Percentiles rank a stretch among this genome's conserved stretches.
These are phyloP conservation scores for Miscanthus lutarioriparius DNA, from an alignment of 176 grass and related monocot genomes.

Conservation along the genomic window DNA sequence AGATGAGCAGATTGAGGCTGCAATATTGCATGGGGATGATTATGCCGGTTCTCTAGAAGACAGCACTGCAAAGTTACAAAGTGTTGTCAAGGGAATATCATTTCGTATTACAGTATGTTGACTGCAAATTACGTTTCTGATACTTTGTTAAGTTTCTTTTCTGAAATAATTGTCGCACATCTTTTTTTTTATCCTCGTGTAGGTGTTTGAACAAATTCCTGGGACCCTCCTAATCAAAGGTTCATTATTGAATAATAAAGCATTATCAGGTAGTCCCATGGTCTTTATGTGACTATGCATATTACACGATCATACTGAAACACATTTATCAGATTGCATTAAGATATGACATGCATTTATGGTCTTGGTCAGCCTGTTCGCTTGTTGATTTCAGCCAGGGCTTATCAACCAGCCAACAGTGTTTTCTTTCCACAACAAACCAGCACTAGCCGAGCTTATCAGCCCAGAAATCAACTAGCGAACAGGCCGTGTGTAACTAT, in stretches of 20 bases:
- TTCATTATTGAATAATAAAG: constrained; percentile 77
- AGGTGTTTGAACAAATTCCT: constrained; percentile 98
- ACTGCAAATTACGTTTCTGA: not conserved
- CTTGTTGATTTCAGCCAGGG: too few relatives aligned
- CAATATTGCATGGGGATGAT: constrained; percentile 31
- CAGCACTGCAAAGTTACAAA: constrained; percentile 29
- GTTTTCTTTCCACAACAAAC: too few relatives aligned
- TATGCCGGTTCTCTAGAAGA: constrained; percentile 31
- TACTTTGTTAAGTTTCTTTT: not conserved
- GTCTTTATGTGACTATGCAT: constrained; percentile 17
- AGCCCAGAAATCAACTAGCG: too few relatives aligned
- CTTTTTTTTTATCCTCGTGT: too few relatives aligned
- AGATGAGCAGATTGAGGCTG: constrained; percentile 48
- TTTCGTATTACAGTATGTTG: constrained; percentile 67
- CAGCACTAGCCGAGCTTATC: too few relatives aligned
- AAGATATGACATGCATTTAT: not conserved
- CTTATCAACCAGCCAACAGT: too few relatives aligned
- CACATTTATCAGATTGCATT: constrained; percentile 34
- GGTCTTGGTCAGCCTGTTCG: too few relatives aligned
- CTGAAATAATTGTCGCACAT: not conserved
- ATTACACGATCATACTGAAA: not conserved
- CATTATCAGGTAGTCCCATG: constrained; percentile 49
- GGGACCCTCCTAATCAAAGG: constrained; percentile 76
- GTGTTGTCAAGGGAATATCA: constrained; percentile 31
- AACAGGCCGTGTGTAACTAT: too few relatives aligned